These are phyloP conservation scores for Heritiera littoralis DNA, from an alignment of 345 rosid genomes.

Conservation along the genomic window DNA sequence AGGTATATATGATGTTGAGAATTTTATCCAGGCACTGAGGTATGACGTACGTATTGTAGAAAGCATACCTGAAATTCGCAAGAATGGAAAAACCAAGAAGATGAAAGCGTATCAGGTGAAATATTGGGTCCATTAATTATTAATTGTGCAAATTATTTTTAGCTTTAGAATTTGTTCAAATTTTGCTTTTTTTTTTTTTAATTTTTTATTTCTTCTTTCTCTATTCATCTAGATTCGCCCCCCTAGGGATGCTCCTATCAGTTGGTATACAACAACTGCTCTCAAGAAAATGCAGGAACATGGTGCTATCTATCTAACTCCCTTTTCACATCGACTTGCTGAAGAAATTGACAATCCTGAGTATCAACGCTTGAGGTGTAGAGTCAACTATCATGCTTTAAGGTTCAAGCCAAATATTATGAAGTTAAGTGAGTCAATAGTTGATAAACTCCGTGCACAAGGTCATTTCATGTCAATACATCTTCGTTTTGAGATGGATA, in stretches of 20 bases:
- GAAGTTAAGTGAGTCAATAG: slow-evolving; percentile 88
- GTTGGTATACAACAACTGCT: slow-evolving; percentile 86
- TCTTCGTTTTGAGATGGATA: slow-evolving; percentile 99
- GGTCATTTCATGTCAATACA: slow-evolving; percentile 99
- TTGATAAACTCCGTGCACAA: slow-evolving; percentile 90
- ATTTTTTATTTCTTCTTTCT: not conserved
- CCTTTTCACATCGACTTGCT: slow-evolving; percentile 96
- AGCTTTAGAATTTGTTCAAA: slow-evolving; percentile 4
- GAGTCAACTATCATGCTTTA: slow-evolving; percentile 97
- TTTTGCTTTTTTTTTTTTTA: not conserved
- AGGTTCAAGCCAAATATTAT: slow-evolving; percentile 91
- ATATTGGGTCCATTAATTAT: not conserved
- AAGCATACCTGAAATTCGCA: slow-evolving; percentile 80
- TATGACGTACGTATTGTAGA: slow-evolving; percentile 88
- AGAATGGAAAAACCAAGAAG: slow-evolving; percentile 89
- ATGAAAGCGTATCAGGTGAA: slow-evolving; percentile 86
- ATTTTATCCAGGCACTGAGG: slow-evolving; percentile 77
- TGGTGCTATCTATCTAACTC: slow-evolving; percentile 93
- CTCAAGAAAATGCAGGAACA: slow-evolving; percentile 87
- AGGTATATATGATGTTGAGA: slow-evolving; percentile 94
- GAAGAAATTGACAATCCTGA: slow-evolving; percentile 93
- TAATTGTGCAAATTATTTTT: not conserved
- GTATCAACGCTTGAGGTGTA: slow-evolving; percentile 94
- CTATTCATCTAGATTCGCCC: slow-evolving; percentile 64
- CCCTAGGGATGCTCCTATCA: slow-evolving; percentile 89